Base-by-base conservation (phyloP, 768 basidiomycete genomes). In the Mycena rebaudengoi region DNA sequence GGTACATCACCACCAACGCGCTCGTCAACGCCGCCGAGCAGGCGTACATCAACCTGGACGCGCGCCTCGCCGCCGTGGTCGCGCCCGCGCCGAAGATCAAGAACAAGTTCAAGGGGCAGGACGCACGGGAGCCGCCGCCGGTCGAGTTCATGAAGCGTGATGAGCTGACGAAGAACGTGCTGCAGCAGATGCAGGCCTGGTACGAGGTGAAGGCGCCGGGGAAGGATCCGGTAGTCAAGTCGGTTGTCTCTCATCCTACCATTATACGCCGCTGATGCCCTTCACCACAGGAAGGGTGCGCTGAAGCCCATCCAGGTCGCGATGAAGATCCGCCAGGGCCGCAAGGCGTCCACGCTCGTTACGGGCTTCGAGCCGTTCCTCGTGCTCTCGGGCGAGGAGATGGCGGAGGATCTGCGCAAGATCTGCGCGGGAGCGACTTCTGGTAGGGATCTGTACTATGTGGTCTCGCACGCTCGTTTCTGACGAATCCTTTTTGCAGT, bases 361-460 rank as follows among this genome's bases (percentile, higher is more conserved):
- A 88, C 88, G 0, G 91, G 91, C 0, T 91, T 94, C 61, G 96
- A 98, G 73, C 84, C 90, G 0, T 98, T 90, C 74, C 78, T 85
- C 26, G 75, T 84, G 20, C 76, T 93, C 11, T 80, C 87, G 14
- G 85, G 89, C 13, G 89, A 92, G 12, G 85, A 86, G 28, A 86
- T 96, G 75, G 89, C 90, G 1, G 92, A 96, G 45, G 92, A 92
- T 46, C 76, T 97, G 61, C 84, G 88, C 59, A 91, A 86, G 75
- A 69, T 81, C 2, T 97, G 95, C 70, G 94, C 95, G 2, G 87
- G 90, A 43, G 84, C 93, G 11, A 92, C 95, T 6, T 89, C 91
- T 43, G 86, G 92, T 91, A 60, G 48, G 28, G 29, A n/a, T n/a
- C n/a, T n/a, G n/a, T 73, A 20, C 30, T 58, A 43, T 51, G 46